A percentile compares a stretch with the other conserved stretches of the same genome.
phyloP scores from a whole-genome alignment of 1,284 basidiomycete species.

The Paramarasmius palmivorus region DNA sequence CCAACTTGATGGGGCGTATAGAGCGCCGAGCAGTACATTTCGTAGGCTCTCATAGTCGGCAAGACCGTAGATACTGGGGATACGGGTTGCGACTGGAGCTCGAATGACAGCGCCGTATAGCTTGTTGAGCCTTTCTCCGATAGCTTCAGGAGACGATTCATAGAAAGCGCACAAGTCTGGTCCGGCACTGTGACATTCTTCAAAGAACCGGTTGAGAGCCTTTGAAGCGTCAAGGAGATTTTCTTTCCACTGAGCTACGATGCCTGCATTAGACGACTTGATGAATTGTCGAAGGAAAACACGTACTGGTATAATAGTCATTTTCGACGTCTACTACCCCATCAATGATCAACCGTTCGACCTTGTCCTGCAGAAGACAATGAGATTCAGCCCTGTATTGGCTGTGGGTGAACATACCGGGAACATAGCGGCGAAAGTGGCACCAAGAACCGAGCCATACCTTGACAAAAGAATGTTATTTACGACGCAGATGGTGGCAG shows the following conservation, averaged over 20 bases:
- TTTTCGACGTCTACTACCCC: constrained; percentile 29
- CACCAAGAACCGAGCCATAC: constrained; percentile 47
- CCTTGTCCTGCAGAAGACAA: too few relatives aligned
- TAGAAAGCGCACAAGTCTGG: constrained; percentile 27
- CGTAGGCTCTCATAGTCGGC: constrained; percentile 18
- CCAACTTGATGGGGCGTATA: constrained; percentile 18
- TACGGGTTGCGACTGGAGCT: constrained; percentile 16
- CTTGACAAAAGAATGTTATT: background rate
- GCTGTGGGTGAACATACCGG: constrained; percentile 41
- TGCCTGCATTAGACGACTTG: constrained; percentile 1
- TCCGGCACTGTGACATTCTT: constrained; percentile 23
- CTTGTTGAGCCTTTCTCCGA: constrained; percentile 22
- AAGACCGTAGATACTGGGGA: constrained; percentile 11
- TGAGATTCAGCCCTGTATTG: too few relatives aligned
- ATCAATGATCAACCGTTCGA: constrained; percentile 40
- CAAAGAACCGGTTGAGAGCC: constrained; percentile 25
- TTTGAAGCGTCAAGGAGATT: constrained; percentile 28
- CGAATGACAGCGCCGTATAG: constrained; percentile 13
- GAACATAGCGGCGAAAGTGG: constrained; percentile 48
- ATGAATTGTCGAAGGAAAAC: background rate
- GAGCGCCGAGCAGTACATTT: constrained; percentile 5
- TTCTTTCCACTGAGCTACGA: constrained; percentile 24
- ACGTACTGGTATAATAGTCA: constrained; percentile 31
- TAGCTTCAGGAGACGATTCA: constrained; percentile 21
- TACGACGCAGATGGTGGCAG: background rate